Conservation (phyloP, 495 filamentous ascomycete species). For the Hypoxylon rickii region DNA sequence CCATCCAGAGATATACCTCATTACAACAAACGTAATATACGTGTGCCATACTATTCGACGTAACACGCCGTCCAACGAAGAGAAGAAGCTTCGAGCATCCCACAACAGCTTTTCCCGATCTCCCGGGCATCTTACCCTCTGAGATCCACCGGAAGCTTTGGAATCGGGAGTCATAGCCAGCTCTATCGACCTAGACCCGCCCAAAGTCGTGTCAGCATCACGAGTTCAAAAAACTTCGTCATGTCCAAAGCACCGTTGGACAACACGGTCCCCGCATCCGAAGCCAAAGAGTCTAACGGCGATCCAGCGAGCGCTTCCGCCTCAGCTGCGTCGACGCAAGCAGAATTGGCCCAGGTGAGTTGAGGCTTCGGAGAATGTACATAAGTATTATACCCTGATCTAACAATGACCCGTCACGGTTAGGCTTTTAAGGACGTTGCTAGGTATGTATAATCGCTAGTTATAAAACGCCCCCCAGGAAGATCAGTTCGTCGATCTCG, state of each 20-base stretch:
- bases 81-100: too few relatives aligned
- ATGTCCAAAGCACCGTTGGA: constrained; percentile 28
- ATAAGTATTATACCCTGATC: constrained; percentile 5
- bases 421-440: constrained; percentile 54
- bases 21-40: too few relatives aligned
- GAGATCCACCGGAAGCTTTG: too few relatives aligned
- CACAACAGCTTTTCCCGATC: too few relatives aligned
- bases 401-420: constrained; percentile 27
- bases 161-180: too few relatives aligned
- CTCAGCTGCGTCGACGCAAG: constrained; percentile 20
- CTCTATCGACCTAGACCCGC: too few relatives aligned
- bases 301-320: constrained; percentile 1
- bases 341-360: constrained; percentile 40
- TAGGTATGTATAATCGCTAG: constrained; percentile 43
- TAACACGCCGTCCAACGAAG: too few relatives aligned
- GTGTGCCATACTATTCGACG: too few relatives aligned
- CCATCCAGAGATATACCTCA: too few relatives aligned
- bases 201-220: too few relatives aligned
- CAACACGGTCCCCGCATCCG: constrained; percentile 6
- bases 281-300: constrained; percentile 13
- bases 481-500: constrained; percentile 24
- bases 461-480: constrained; percentile 4
- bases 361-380: too few relatives aligned
- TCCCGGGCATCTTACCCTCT: too few relatives aligned
- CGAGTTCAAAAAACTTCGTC: constrained; percentile 14